Percentiles rank a stretch among this genome's conserved stretches.
phyloP scores from a whole-genome alignment of 345 rosid species.

The Rubroshorea leprosula region DNA sequence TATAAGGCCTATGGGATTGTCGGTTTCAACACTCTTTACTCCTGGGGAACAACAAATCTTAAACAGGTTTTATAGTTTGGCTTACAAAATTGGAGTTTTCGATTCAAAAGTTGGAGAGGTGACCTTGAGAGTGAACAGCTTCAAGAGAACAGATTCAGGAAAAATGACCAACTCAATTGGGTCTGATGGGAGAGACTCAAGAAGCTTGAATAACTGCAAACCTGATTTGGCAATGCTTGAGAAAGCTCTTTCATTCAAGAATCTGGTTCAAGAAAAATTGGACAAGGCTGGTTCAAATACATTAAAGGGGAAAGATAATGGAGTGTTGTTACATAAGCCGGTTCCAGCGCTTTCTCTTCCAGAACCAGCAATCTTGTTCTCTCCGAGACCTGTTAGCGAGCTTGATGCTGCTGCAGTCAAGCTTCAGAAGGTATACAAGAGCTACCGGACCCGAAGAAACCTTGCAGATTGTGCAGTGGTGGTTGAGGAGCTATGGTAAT shows the following conservation, averaged over 20 bases:
- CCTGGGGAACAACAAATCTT: conserved; percentile 37
- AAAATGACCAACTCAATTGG: conserved; percentile 27
- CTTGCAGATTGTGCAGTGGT: conserved; percentile 96
- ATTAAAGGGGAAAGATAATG: too few species aligned
- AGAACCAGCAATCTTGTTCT: conserved; percentile 38
- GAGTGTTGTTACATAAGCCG: conserved; percentile 10
- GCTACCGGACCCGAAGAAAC: conserved; percentile 81
- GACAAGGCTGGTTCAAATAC: conserved; percentile 18
- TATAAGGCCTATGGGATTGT: conserved; percentile 28
- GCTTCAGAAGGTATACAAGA: conserved; percentile 84
- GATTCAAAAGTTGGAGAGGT: conserved; percentile 16
- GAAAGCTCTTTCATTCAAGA: not conserved
- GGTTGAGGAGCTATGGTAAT: conserved; percentile 73
- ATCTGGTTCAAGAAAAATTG: not conserved
- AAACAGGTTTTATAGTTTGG: conserved; percentile 17
- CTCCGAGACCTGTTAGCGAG: conserved; percentile 69
- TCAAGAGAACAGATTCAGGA: conserved; percentile 27
- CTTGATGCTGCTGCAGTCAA: conserved; percentile 84
- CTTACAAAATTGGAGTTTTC: conserved; percentile 15
- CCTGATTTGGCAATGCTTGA: conserved; percentile 28
- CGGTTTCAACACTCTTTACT: conserved; percentile 33
- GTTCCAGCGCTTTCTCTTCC: conserved; percentile 45
- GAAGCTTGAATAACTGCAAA: conserved; percentile 25
- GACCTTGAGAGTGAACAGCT: conserved; percentile 24
- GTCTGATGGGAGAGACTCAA: conserved; percentile 19